These are phyloP conservation scores for Peronospora farinosa DNA, from an alignment of 352 stramenopile genomes.

Conservation along the genomic window DNA sequence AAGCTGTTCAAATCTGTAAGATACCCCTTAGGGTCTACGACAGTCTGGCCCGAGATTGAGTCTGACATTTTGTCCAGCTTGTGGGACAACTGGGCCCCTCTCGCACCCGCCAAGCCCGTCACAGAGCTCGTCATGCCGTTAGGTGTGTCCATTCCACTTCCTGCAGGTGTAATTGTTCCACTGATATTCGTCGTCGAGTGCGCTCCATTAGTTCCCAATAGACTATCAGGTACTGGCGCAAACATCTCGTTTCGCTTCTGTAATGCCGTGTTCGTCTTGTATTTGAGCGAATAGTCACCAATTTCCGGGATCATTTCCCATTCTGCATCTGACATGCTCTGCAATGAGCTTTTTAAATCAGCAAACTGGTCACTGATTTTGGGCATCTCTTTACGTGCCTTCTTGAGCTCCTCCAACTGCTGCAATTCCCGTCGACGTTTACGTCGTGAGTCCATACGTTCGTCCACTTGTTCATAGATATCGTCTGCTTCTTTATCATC, in stretches of 20 bases:
- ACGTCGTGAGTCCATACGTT: slow-evolving; percentile 90
- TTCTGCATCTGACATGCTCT: slow-evolving; percentile 88
- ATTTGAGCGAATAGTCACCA: slow-evolving; percentile 92
- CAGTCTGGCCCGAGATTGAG: slow-evolving; percentile 92
- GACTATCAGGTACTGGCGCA: slow-evolving; percentile 91
- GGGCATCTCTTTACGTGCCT: slow-evolving; percentile 73
- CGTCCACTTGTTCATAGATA: slow-evolving; percentile 94
- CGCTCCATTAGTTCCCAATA: slow-evolving; percentile 69
- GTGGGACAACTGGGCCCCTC: slow-evolving; percentile 91
- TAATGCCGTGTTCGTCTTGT: slow-evolving; percentile 88
- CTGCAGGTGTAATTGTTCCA: slow-evolving; percentile 50
- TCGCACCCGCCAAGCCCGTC: slow-evolving; percentile 86
- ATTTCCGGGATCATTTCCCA: slow-evolving; percentile 97
- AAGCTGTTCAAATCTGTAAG: slow-evolving; percentile 94
- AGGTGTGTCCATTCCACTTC: slow-evolving; percentile 42
- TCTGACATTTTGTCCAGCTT: slow-evolving; percentile 97
- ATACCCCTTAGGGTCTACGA: slow-evolving; percentile 97
- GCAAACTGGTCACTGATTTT: slow-evolving; percentile 97
- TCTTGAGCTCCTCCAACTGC: slow-evolving; percentile 84
- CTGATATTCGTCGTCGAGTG: slow-evolving; percentile 23
- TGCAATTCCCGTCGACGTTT: slow-evolving; percentile 85
- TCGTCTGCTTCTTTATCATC: slow-evolving; percentile 95
- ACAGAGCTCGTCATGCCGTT: slow-evolving; percentile 67
- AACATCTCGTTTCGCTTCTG: slow-evolving; percentile 92
- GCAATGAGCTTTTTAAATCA: slow-evolving; percentile 93